Evolutionary conservation across 176 grass and related monocot species (phyloP), one percentile per base, ranked within the genome.

Genomic region (Lolium perenne): DNA sequence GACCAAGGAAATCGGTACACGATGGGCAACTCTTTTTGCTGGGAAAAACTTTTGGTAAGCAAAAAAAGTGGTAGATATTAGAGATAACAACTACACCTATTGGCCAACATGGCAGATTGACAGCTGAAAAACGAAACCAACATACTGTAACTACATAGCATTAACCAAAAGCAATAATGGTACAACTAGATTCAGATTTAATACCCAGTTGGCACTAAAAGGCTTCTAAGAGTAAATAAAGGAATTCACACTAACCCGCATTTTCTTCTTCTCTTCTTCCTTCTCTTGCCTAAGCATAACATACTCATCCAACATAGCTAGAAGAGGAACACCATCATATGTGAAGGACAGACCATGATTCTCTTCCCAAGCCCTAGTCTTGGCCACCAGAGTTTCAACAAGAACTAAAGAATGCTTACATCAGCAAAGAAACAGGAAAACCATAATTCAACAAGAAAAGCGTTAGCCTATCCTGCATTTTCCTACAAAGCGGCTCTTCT

Each of bases 301-400:
- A 85, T 92, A 95, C 71, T 95, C 93, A 74, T 95, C 93, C 53
- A 95, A 82, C 93, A 95, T 95, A 65, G 93, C 91, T 60, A 92
- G 87, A 76, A 95, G 91, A 74, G 88, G 83, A 79, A 92, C 91
- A 43, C 93, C 91, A 77, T 95, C 93, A 70, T 95, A 95, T 77
- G 86, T 87, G 76, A 92, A 95, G 6, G 88, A 64, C 51, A 90
- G 70, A 35, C 82, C 86, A 47, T 82, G 86, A 58, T 95, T 89
- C 41, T 95, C 86, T 88, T 95, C 93, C 93, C 91, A 95, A 4
- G 76, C 70, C 45, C 71, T 79, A 0, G 88, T 95, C 80, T 95
- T 95, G 70, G 88, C 91, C 86, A 95, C 91, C 47, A 95, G 83
- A 14, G 83, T 95, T 69, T 95, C 91, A 74, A 95, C 93, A 87